Evolutionary conservation across 331 rosid genomes (phyloP).

Genomic region (Quercus lobata): DNA sequence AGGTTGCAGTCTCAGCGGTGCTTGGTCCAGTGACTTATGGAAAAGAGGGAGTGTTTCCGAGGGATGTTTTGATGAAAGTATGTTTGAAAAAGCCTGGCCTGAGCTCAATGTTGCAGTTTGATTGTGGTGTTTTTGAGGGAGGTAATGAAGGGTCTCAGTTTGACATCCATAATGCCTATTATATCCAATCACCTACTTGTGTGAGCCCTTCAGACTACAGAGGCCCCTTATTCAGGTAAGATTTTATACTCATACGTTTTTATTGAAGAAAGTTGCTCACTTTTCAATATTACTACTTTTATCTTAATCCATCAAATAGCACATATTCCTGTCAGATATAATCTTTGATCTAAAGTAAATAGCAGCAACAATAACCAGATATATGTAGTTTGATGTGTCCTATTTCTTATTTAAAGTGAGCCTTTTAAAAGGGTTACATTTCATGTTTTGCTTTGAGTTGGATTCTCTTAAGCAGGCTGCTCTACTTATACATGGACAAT

Average conservation of each 20-base stretch:
- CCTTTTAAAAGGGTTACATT: neutral
- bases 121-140: slow-evolving; percentile 44
- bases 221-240: slow-evolving; percentile 72
- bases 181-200: slow-evolving; percentile 36
- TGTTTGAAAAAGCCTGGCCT: slow-evolving; percentile 64
- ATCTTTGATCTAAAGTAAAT: neutral
- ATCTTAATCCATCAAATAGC: neutral
- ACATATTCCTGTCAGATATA: neutral
- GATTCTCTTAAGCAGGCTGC: neutral
- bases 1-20: slow-evolving; percentile 67
- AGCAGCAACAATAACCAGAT: neutral
- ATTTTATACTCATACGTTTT: neutral
- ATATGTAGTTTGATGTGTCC: neutral
- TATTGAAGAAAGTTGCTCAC: neutral
- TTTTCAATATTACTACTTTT: neutral
- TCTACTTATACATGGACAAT: neutral
- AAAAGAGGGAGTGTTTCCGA: slow-evolving; percentile 24
- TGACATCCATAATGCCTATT: slow-evolving; percentile 42
- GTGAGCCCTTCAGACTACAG: slow-evolving; percentile 40
- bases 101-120: slow-evolving; percentile 66
- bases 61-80: slow-evolving; percentile 66
- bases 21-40: slow-evolving; percentile 41
- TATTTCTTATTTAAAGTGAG: neutral
- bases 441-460: neutral
- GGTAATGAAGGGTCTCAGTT: slow-evolving; percentile 28